Base-by-base conservation (phyloP, 108 stramenopile species). In the Pseudonitzschia multistriata region DNA sequence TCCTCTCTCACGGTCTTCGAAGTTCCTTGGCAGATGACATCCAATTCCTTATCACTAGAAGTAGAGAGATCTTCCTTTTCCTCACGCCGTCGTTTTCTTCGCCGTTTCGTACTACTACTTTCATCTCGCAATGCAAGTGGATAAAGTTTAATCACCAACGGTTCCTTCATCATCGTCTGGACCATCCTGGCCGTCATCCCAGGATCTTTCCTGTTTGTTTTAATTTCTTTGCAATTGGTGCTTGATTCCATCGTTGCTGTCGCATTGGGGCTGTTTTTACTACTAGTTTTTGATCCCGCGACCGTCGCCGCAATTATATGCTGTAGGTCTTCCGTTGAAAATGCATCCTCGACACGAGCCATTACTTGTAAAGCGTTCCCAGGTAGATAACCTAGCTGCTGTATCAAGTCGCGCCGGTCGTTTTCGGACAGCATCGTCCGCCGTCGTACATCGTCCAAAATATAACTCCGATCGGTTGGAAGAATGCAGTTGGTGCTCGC, bases 341-440 rank as follows among this genome's bases (percentile, higher is more conserved):
- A 67, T 3, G 25, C 47, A n/a, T 73, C 65, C 19, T 39, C 28
- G 28, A 67, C 39, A n/a, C 88, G 76, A 19, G 86, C 78, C 22
- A 71, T 78, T 3, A 90, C 81, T 34, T 75, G 53, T 13, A 93
- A 49, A 0, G 88, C 92, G 72, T 93, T 93, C 24, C 89, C 92
- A 24, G 92, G 92, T 7, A 89, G 48, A 68, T 77, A 93, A 27
- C 89, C 92, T 76, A 93, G 65, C 69, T 93, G 92, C 0, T 60
- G 70, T 13, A 78, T 53, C 15, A 93, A 71, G 5, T 48, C 60
- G 1, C 13, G 15, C 65, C 81, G 72, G 60, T 93, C 89, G 22
- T 39, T 35, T 31, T 69, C 57, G 40, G 37, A 27, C 14, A 78
- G 33, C 47, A 19, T 4, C 31, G 42, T 35, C 17, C 47, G 25